Evolutionary conservation across 345 rosid genomes (phyloP).

Genomic region (Angophora floribunda): DNA sequence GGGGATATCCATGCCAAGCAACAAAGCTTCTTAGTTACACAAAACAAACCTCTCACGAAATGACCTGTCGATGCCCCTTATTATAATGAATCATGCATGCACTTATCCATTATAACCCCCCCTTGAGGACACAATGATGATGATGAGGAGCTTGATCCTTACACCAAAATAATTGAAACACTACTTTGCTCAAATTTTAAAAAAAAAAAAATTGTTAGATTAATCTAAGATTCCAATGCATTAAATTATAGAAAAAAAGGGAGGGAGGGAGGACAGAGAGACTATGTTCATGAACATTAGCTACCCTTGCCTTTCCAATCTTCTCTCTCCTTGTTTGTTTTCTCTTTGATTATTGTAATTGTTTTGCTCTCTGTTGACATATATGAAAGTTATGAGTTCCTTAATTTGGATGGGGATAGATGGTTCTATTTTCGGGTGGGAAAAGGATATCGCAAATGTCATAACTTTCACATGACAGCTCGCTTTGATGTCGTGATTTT

Average conservation of each 20-base stretch:
- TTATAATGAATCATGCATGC: not conserved
- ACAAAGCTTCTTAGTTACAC: not conserved
- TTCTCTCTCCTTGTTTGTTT: not conserved
- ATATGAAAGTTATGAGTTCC: not conserved
- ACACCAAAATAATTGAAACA: not conserved
- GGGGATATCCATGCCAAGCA: not conserved
- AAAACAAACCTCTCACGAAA: not conserved
- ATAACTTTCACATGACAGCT: rapidly evolving
- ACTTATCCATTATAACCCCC: not conserved
- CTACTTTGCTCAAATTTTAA: no score
- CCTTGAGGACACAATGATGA: not conserved
- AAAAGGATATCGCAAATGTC: not conserved
- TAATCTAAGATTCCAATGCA: not conserved
- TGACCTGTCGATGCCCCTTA: not conserved
- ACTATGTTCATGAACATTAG: not conserved
- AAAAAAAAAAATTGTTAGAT: not conserved
- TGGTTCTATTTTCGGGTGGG: not conserved
- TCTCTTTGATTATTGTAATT: not conserved
- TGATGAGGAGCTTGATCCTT: not conserved
- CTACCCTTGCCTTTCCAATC: not conserved
- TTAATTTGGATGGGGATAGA: not conserved
- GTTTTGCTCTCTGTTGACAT: not conserved
- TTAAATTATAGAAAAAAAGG: not conserved
- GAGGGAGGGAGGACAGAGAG: not conserved
- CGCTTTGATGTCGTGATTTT: not conserved